These are phyloP conservation scores for Blastobotrys capitulatus DNA, from an alignment of 1,139 yeast genomes.

Conservation along the genomic window DNA sequence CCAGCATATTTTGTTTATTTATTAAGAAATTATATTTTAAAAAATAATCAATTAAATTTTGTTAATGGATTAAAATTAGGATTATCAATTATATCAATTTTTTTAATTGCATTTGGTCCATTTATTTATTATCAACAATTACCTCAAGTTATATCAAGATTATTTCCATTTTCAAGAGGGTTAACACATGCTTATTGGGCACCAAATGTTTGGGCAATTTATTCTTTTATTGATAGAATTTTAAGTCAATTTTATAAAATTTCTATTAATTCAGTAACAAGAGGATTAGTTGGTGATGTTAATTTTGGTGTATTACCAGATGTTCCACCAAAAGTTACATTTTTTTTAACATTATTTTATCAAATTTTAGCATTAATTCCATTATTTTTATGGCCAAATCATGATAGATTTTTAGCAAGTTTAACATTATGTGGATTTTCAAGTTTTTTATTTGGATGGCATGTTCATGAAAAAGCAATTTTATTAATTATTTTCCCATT, in stretches of 20 bases:
- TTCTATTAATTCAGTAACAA: constrained; percentile 45
- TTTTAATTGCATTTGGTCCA: constrained; percentile 73
- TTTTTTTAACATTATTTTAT: constrained; percentile 71
- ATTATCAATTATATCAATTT: constrained; percentile 55
- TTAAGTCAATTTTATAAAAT: constrained; percentile 46
- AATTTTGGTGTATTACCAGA: constrained; percentile 75
- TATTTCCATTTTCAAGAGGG: constrained; percentile 94
- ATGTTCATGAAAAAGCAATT: constrained; percentile 96
- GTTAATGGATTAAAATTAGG: constrained; percentile 56
- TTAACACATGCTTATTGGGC: constrained; percentile 99
- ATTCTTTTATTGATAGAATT: constrained; percentile 76
- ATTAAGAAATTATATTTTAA: constrained; percentile 62
- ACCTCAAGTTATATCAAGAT: constrained; percentile 58
- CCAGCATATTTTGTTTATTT: constrained; percentile 87
- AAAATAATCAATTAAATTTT: constrained; percentile 42
- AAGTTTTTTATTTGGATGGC: constrained; percentile 95
- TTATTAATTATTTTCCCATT: constrained; percentile 86
- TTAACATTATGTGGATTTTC: constrained; percentile 87
- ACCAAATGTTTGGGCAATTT: constrained; percentile 94
- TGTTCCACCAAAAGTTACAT: constrained; percentile 72
- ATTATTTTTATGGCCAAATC: constrained; percentile 66
- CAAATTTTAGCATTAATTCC: constrained; percentile 74
- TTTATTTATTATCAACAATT: constrained; percentile 59
- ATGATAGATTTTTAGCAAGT: constrained; percentile 73
- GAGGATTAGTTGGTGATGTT: constrained; percentile 91